phyloP scores from a whole-genome alignment of 305 asterid genomes.

The Fraxinus baroniana region DNA sequence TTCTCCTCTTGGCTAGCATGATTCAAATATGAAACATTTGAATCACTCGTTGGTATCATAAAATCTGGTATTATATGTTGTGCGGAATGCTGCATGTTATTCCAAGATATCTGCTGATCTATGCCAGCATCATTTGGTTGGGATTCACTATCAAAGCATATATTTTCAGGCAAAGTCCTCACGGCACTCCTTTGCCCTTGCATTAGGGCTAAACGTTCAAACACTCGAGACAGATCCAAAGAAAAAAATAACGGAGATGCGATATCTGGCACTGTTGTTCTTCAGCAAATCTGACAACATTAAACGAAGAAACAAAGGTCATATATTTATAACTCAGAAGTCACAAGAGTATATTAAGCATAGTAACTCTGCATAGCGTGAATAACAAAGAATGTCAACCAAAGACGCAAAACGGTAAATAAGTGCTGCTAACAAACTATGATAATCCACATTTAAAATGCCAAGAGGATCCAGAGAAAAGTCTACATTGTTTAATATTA shows the following conservation, averaged over 20 bases:
- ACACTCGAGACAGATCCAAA: slow-evolving; percentile 11
- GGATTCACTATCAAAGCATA: slow-evolving; percentile 67
- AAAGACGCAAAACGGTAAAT: neutral
- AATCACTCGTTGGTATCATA: slow-evolving; percentile 40
- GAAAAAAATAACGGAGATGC: slow-evolving; percentile 7
- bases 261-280: slow-evolving; percentile 19
- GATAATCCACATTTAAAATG: neutral
- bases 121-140: slow-evolving; percentile 52
- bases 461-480: neutral
- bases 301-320: slow-evolving; percentile 13
- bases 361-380: neutral
- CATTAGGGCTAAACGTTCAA: slow-evolving; percentile 52
- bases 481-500: neutral
- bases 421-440: neutral
- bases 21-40: slow-evolving; percentile 37
- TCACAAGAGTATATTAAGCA: neutral
- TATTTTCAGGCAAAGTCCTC: slow-evolving; percentile 63
- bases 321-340: neutral
- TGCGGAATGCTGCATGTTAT: slow-evolving; percentile 46
- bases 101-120: slow-evolving; percentile 77
- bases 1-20: slow-evolving; percentile 42
- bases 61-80: slow-evolving; percentile 49
- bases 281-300: slow-evolving; percentile 43
- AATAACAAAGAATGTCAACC: neutral
- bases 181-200: slow-evolving; percentile 77